A percentile compares a stretch with the other conserved stretches of the same genome.
Conservation (phyloP, 805 yeast genomes). For the Candida suzukii region DNA sequence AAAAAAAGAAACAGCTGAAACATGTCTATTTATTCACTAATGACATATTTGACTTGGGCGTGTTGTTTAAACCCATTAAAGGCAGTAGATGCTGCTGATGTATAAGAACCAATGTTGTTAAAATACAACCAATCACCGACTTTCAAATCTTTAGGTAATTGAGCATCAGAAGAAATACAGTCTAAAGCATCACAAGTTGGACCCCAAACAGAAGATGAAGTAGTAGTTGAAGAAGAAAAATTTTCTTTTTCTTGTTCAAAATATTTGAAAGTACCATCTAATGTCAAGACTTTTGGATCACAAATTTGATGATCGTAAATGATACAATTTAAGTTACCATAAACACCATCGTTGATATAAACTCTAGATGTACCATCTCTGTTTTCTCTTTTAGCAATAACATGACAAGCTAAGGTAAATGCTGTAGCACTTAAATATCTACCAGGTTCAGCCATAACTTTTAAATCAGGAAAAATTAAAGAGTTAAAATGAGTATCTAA, state of each 20-base stretch:
- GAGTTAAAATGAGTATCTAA: constrained; percentile 57
- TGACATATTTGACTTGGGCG: constrained; percentile 58
- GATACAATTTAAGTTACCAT: constrained; percentile 92
- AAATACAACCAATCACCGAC: constrained; percentile 94
- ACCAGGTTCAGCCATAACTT: constrained; percentile 89
- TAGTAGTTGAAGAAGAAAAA: background rate
- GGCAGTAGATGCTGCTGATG: constrained; percentile 84
- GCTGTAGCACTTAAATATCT: constrained; percentile 81
- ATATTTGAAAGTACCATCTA: constrained; percentile 32
- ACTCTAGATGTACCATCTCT: constrained; percentile 50
- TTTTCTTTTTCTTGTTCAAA: constrained; percentile 5
- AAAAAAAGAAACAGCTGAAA: constrained; percentile 1
- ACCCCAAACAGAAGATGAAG: constrained; percentile 79
- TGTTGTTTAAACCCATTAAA: constrained; percentile 80
- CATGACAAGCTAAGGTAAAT: constrained; percentile 75
- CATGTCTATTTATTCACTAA: constrained; percentile 14
- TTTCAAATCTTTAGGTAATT: constrained; percentile 50
- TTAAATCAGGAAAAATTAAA: constrained; percentile 21
- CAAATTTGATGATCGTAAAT: constrained; percentile 88
- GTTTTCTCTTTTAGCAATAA: constrained; percentile 69
- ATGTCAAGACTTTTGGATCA: constrained; percentile 56
- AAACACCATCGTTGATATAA: constrained; percentile 90
- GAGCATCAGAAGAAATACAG: constrained; percentile 52
- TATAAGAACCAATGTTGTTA: constrained; percentile 82
- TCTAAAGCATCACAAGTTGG: constrained; percentile 98